These are phyloP conservation scores for Heimioporus sp. DNA, from an alignment of 768 basidiomycete species.

Conservation along the genomic window DNA sequence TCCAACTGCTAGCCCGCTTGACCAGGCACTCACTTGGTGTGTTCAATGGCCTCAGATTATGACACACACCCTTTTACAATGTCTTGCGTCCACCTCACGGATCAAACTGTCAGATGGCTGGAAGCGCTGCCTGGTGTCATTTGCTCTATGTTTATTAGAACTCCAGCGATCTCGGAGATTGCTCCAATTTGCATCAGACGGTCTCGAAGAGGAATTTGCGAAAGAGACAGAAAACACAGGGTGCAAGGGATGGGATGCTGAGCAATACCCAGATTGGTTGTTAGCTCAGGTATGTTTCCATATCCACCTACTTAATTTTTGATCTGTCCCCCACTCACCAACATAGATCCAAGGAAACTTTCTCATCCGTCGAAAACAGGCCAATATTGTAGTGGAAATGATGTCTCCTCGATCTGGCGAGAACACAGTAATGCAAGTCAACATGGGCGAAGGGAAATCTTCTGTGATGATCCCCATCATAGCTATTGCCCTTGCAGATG, in stretches of 20 bases:
- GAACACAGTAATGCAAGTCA: not conserved
- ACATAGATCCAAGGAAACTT: constrained; percentile 24
- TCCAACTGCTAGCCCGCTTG: not conserved
- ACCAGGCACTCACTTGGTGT: not conserved
- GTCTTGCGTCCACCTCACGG: not conserved
- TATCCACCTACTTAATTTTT: not conserved
- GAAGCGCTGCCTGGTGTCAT: not conserved
- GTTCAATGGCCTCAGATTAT: not conserved
- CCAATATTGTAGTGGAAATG: not conserved
- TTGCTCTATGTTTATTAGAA: not conserved
- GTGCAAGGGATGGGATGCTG: constrained; percentile 15
- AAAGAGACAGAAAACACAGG: constrained; percentile 21
- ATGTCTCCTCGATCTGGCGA: not conserved
- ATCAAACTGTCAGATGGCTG: not conserved
- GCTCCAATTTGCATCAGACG: not conserved
- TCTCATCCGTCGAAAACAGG: constrained; percentile 32
- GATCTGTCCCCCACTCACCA: not conserved
- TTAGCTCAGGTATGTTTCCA: constrained; percentile 41
- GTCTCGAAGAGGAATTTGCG: constrained; percentile 20
- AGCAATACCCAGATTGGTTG: constrained; percentile 38
- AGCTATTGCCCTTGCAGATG: constrained; percentile 24
- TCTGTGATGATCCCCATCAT: constrained; percentile 22
- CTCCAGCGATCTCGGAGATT: constrained; percentile 35
- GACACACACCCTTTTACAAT: not conserved
- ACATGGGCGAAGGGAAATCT: not conserved